Percentiles rank a stretch among this genome's conserved stretches.
Evolutionary conservation across 1,284 basidiomycete genomes (phyloP).

Genomic region (Leccinum pachyderme): DNA sequence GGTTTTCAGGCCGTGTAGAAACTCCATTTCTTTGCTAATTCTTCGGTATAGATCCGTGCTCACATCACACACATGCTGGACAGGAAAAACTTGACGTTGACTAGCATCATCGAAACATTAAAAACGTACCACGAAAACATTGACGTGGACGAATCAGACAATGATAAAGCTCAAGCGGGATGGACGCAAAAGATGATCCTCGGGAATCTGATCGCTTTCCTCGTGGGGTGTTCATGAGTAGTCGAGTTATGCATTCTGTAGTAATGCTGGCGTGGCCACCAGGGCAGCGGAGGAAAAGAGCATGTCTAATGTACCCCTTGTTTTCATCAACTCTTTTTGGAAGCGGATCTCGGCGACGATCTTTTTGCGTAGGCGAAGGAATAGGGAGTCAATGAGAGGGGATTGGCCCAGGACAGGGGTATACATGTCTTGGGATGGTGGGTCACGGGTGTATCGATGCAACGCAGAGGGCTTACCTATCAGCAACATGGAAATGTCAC

Average conservation of each 20-base stretch:
- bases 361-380: slow-evolving; percentile 82
- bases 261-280: slow-evolving; percentile 21
- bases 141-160: slow-evolving; percentile 46
- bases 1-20: slow-evolving; percentile 26
- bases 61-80: slow-evolving; percentile 76
- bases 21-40: slow-evolving; percentile 9
- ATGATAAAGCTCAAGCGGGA: slow-evolving; percentile 34
- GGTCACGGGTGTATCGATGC: background rate
- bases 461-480: slow-evolving; percentile 60
- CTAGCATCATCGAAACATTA: slow-evolving; percentile 65
- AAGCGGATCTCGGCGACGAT: slow-evolving; percentile 86
- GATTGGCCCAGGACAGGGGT: slow-evolving; percentile 89
- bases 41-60: slow-evolving; percentile 55
- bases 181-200: slow-evolving; percentile 71
- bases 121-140: slow-evolving; percentile 71
- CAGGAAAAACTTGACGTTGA: slow-evolving; percentile 64
- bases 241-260: slow-evolving; percentile 20
- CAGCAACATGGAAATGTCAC: slow-evolving; percentile 79
- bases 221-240: slow-evolving; percentile 42
- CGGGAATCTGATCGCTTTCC: slow-evolving; percentile 62
- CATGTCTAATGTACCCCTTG: slow-evolving; percentile 93
- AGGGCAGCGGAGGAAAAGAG: slow-evolving; percentile 68
- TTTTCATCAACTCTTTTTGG: slow-evolving; percentile 82
- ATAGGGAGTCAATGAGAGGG: slow-evolving; percentile 86
- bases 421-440: slow-evolving; percentile 76